These are phyloP conservation scores for Phytophthora boehmeriae DNA, from an alignment of 352 stramenopile species.

Conservation along the genomic window DNA sequence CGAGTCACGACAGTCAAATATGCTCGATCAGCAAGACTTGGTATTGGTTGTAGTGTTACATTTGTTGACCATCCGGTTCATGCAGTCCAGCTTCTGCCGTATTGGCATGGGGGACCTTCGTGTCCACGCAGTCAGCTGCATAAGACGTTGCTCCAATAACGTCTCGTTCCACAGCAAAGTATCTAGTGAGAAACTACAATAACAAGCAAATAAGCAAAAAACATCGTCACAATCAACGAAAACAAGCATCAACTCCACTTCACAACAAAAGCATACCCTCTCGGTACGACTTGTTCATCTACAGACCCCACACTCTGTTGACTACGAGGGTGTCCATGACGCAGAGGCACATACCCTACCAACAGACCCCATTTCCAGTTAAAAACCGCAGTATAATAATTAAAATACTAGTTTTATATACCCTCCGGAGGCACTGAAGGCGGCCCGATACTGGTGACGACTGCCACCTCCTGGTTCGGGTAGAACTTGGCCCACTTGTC, in stretches of 20 bases:
- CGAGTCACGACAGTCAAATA: constrained; percentile 12
- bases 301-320: constrained; percentile 14
- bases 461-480: constrained; percentile 51
- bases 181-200: constrained; percentile 72
- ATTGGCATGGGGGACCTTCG: constrained; percentile 53
- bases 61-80: constrained; percentile 72
- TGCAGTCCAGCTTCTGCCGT: constrained; percentile 65
- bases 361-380: no score
- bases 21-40: constrained; percentile 27
- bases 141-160: constrained; percentile 65
- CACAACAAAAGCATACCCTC: constrained; percentile 33
- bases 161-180: constrained; percentile 73
- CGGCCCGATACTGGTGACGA: constrained; percentile 62
- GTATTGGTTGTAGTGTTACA: constrained; percentile 48
- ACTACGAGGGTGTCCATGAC: constrained; percentile 46
- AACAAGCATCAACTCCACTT: background rate
- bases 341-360: constrained; percentile 65
- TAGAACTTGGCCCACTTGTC: constrained; percentile 67
- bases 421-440: constrained; percentile 60
- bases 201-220: no score
- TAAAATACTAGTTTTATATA: no score
- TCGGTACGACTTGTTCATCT: constrained; percentile 27
- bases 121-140: constrained; percentile 71
- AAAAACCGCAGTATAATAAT: no score
- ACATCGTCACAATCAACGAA: constrained; percentile 1